phyloP scores from a whole-genome alignment of 768 basidiomycete genomes.

The Psilocybe sp. region DNA sequence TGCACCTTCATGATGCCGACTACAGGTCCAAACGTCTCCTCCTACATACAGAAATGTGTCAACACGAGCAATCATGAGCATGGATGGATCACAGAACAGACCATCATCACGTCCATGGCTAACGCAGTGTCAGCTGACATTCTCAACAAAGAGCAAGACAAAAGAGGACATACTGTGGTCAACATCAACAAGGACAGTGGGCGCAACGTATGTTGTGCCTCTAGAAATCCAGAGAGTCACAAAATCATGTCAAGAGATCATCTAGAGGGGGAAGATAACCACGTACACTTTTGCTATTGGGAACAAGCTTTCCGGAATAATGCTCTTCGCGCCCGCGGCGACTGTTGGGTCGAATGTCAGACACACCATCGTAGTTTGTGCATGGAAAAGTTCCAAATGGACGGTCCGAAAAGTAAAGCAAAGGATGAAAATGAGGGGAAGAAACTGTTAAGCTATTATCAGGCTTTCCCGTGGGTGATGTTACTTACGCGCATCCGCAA shows the following conservation, averaged over 20 bases:
- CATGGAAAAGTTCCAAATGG: neutral
- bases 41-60: conserved; percentile 32
- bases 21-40: conserved; percentile 92
- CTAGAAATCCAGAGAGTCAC: conserved; percentile 28
- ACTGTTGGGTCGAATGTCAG: conserved; percentile 39
- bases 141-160: neutral
- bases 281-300: conserved; percentile 65
- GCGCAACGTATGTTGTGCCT: conserved; percentile 84
- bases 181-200: conserved; percentile 88
- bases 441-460: too few relatives aligned
- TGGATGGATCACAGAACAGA: conserved; percentile 21
- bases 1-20: conserved; percentile 89
- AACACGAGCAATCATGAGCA: neutral
- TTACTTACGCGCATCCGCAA: conserved; percentile 75
- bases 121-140: neutral
- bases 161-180: conserved; percentile 65
- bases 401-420: neutral
- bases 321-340: conserved; percentile 70
- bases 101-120: conserved; percentile 95
- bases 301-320: conserved; percentile 72
- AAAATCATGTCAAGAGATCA: conserved; percentile 45
- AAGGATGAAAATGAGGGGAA: neutral
- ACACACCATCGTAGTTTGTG: neutral
- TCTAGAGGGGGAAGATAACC: neutral
- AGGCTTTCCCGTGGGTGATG: too few relatives aligned